Base-by-base conservation (phyloP, 2,329 filamentous ascomycete species). In the Alternaria sp. region DNA sequence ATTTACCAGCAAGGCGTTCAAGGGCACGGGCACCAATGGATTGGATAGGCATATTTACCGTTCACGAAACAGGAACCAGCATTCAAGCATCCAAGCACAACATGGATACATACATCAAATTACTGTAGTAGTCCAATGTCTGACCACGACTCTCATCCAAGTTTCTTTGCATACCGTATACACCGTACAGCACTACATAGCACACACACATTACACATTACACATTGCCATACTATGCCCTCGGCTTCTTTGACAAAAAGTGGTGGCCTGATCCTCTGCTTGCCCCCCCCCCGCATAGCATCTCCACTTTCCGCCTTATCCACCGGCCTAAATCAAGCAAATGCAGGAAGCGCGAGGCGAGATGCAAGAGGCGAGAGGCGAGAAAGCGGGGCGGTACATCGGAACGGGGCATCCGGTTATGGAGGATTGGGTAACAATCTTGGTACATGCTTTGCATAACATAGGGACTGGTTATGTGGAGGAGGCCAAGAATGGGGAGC, bases 281-380 rank as follows among this genome's bases (percentile, higher is more conserved):
- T 9, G 29, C 29, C 23, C 29, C 44, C 29, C 17, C 17, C 17
- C 23, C 29, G 29, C 29, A 24, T 1, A 21, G 17, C 44, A 46
- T 48, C 44, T 48, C 44, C 44, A 48, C 44, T 48, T 48, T 34
- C 44, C 29, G 44, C 44, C 44, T 48, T 48, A 34, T n/a, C 29
- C 44, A 48, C 44, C 21, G 5, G 29, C 29, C 29, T 17, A 36
- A 24, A 23, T n/a, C 31, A 48, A 42, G 6, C n/a, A 13, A 8
- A 42, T 17, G 17, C 17, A 17, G 17, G 17, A 17, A 17, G 17
- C 17, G 17, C 17, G 17, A 17, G 17, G 24, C 11, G 14, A 42
- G 24, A 42, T 42, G 40, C 40, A 28, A 14, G 34, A 37, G n/a
- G 40, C 24, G 8, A 26, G 40, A 42, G 40, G 24, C 40, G 40